Base-by-base conservation (phyloP, 2,329 filamentous ascomycete genomes). In the Mycosphaerella sp. region DNA sequence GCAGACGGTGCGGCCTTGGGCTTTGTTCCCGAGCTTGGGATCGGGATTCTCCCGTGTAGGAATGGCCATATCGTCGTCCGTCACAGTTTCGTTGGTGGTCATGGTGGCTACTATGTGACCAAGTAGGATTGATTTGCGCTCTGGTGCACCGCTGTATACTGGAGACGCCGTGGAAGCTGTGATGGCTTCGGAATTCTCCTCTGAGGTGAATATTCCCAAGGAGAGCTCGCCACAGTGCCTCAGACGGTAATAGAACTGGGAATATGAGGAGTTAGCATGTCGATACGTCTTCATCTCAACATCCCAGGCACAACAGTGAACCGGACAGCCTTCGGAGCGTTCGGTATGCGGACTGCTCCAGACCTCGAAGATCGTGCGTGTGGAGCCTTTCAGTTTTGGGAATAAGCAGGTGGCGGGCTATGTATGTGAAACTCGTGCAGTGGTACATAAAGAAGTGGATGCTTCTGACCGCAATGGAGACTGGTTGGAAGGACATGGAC, bases 91-190 rank as follows among this genome's bases (percentile, higher is more conserved):
- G 44, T 79, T 78, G 34, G 75, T 73, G 34, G 83, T 85, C 58
- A 86, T 84, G 10, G 89, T 90, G 16, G 86, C 79, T 55, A 95
- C 75, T 58, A 91, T 77, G 69, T 95, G 87, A 35, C 81, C 89
- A 42, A 95, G 75, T 18, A 95, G 76, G 40, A 87, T 76, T 54
- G 77, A 75, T 55, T 79, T 79, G 59, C 81, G 74, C 41, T 73
- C 64, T n/a, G 80, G 72, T 64, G 78, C 72, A 56, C 78, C 77
- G 66, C 73, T 68, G 71, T 87, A 79, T 59, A 87, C 76, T 34
- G 77, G 74, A 59, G 74, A 71, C 59, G 81, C 79, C 44, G 71
- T 71, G 58, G 73, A 67, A 59, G 79, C 67, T 54, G 82, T 85
- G 55, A 78, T 71, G 66, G 71, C 59, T 65, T 86, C 78, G 59